phyloP scores from a whole-genome alignment of 208 protist species.

The Herpetomonas samuelpessoai region DNA sequence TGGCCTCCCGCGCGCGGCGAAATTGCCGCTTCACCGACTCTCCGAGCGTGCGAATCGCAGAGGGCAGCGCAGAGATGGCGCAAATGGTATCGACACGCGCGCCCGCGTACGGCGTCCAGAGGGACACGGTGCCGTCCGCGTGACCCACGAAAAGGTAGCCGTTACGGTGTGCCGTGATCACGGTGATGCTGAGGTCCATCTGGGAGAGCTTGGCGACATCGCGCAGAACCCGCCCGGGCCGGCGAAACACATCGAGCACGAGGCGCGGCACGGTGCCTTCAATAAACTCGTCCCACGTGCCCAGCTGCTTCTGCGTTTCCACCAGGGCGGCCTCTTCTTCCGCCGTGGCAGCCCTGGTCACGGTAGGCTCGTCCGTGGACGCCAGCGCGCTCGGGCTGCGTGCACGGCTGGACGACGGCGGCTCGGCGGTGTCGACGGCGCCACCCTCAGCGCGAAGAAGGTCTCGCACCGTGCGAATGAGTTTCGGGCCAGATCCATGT shows the following conservation, averaged over 20 bases:
- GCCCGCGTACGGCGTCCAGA: conserved; percentile 70
- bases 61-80: conserved; percentile 35
- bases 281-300: conserved; percentile 61
- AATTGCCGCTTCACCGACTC: conserved; percentile 50
- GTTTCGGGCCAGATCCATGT: no score
- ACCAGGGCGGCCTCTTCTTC: conserved; percentile 9
- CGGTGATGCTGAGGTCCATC: conserved; percentile 33
- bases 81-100: conserved; percentile 66
- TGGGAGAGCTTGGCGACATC: conserved; percentile 30
- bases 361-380: neutral
- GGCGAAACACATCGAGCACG: conserved; percentile 37
- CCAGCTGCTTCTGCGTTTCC: neutral
- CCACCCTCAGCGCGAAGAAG: no score
- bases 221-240: conserved; percentile 30
- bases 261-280: conserved; percentile 50
- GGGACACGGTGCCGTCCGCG: conserved; percentile 56
- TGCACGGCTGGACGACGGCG: no score
- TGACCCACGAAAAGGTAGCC: conserved; percentile 64
- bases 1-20: conserved; percentile 25
- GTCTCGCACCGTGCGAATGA: no score
- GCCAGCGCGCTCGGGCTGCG: no score
- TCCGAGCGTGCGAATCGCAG: conserved; percentile 34
- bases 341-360: neutral
- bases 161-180: conserved; percentile 57
- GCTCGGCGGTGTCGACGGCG: no score